Base-by-base conservation (phyloP, 2,329 filamentous ascomycete species). In the Lasiodiplodia citricola region DNA sequence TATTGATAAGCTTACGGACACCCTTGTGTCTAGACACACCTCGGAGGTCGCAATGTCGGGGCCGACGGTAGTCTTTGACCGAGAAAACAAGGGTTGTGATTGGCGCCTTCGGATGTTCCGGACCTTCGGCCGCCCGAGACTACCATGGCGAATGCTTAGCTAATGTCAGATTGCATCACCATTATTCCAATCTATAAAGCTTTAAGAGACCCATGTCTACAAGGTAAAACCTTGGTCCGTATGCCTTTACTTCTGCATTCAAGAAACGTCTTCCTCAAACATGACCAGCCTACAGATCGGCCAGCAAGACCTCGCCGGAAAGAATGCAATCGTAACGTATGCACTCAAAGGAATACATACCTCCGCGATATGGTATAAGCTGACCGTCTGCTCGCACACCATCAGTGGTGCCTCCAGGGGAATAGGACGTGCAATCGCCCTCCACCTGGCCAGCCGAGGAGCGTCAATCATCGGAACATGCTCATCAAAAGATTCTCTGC, bases 261-360 rank as follows among this genome's bases (percentile, higher is more conserved):
- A 21, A 47, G 28, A 21, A 18, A 21, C n/a, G 18, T 1, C 44
- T 21, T 18, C 44, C 10, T n/a, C 65, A 13, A 37, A 56, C 25
- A 18, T 21, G 31, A 72, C 70, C 1, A 69, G 4, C 11, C 44
- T 47, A 10, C 44, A 72, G 25, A 55, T 76, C 25, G 73, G 74
- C 31, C 69, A 75, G 65, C 75, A 77, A 51, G 75, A 77, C 58
- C 70, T 77, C 16, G 70, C 71, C 55, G 75, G 73, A 25, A 77
- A 77, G 68, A 70, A 75, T 38, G 76, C 76, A 4, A 50, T 77
- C n/a, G 73, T 78, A 69, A 77, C 74, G 75, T 77, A 73, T 69
- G 73, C 1, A 13, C 16, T 8, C 35, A 4, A 6, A 41, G 11
- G 18, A 14, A 2, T 5, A 21, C 18, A 2, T 5, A 21, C 18